Percentiles rank a stretch among this genome's conserved stretches.
Evolutionary conservation across 306 rosid species (phyloP).

Genomic region (Vachellia collinsii): DNA sequence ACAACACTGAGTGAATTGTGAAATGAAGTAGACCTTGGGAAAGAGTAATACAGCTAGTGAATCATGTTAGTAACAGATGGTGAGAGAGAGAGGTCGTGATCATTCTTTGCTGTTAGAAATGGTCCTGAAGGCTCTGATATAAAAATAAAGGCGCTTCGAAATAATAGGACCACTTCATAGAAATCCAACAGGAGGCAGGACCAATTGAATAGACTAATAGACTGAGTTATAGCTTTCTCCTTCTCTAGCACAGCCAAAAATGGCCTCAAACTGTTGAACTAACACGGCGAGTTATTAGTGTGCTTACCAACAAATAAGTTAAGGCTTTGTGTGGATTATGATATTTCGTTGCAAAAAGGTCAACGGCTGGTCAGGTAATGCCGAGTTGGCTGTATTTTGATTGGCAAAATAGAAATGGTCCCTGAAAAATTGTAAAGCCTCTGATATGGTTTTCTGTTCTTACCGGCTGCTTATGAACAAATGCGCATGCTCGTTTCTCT

Average conservation of each 20-base stretch:
- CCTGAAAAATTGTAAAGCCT: constrained; percentile 28
- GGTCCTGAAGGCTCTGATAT: constrained; percentile 42
- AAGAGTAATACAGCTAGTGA: neutral
- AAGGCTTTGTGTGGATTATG: constrained; percentile 13
- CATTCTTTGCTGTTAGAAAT: constrained; percentile 41
- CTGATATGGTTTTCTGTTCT: constrained; percentile 7
- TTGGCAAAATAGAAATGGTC: constrained; percentile 50
- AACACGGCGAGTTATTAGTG: constrained; percentile 7
- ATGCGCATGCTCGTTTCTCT: constrained; percentile 29
- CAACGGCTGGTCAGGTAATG: constrained; percentile 37
- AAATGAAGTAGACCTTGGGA: neutral
- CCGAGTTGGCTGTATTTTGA: constrained; percentile 33
- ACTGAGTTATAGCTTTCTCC: constrained; percentile 27
- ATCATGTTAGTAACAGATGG: neutral
- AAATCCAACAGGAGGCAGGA: constrained; percentile 35
- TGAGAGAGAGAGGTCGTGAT: constrained; percentile 34
- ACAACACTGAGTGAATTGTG: neutral
- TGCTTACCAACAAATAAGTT: constrained; percentile 28
- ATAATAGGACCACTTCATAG: constrained; percentile 42
- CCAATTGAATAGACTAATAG: constrained; percentile 38
- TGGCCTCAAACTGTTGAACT: constrained; percentile 10
- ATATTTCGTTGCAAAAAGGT: constrained; percentile 33
- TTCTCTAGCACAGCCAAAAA: constrained; percentile 3
- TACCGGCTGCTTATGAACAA: constrained; percentile 2
- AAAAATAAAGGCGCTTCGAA: neutral